phyloP scores from a whole-genome alignment of 345 rosid genomes.

The Carallia brachiata region DNA sequence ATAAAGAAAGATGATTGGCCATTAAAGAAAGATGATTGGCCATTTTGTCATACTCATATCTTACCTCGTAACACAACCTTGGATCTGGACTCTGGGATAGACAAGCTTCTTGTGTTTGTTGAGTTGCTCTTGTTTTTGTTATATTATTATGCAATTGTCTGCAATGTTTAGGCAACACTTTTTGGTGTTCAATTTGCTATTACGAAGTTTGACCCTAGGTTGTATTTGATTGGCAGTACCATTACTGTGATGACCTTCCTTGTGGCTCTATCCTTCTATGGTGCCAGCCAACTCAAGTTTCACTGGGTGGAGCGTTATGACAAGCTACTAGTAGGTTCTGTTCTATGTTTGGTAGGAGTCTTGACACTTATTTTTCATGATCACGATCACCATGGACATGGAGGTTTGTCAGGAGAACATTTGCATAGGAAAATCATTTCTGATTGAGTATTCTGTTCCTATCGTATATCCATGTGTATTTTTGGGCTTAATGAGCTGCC shows the following conservation, averaged over 20 bases:
- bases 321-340: slow-evolving; percentile 95
- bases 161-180: no score
- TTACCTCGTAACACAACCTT: no score
- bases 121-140: no score
- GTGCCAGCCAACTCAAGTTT: slow-evolving; percentile 95
- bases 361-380: slow-evolving; percentile 85
- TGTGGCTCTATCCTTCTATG: slow-evolving; percentile 94
- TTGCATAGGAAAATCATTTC: slow-evolving; percentile 66
- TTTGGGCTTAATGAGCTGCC: not conserved
- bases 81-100: no score
- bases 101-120: no score
- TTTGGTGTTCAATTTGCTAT: not conserved
- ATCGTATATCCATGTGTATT: not conserved
- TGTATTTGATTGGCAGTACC: slow-evolving; percentile 54
- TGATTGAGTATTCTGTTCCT: slow-evolving; percentile 26
- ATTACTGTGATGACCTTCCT: slow-evolving; percentile 89
- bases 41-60: no score
- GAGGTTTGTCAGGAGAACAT: slow-evolving; percentile 34
- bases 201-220: no score
- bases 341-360: slow-evolving; percentile 86
- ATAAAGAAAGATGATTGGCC: no score
- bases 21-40: no score
- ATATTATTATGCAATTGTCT: no score
- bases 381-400: slow-evolving; percentile 51
- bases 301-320: slow-evolving; percentile 97